Base-by-base conservation (phyloP, 2,329 filamentous ascomycete genomes). In the Dothideomycetes sp. region DNA sequence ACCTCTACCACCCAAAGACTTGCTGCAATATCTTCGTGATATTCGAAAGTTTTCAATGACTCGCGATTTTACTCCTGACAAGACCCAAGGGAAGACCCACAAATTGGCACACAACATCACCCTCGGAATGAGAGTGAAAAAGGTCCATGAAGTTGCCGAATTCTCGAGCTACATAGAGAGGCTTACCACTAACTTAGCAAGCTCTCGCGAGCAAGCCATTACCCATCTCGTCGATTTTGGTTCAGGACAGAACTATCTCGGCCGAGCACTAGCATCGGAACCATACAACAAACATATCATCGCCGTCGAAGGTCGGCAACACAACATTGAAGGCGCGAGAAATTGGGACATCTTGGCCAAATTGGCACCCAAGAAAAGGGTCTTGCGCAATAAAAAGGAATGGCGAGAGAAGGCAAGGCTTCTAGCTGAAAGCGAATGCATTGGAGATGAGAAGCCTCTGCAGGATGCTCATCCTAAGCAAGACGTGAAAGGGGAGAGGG, bases 151-250 rank as follows among this genome's bases (percentile, higher is more conserved):
- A 64, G 91, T 96, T 22, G 75, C 79, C 44, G 79, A 91, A 54
- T 95, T 96, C 54, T 83, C 89, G n/a, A 74, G 75, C 46, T 96
- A 89, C 52, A 75, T 96, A 38, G 73, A 85, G 39, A 70, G 73
- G 19, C 71, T 94, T 17, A 70, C 74, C 3, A 55, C 65, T 2
- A 64, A 74, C 1, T 72, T 80, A 18, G 42, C 49, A 18, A 61
- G 68, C 35, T 62, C 70, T 11, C 55, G 58, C 40, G 50, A 61
- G 41, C 35, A 47, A 7, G 54, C 57, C 5, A 79, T 95, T 44
- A 84, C 86, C 0, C 88, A 96, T 63, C 78, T 94, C 43, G 81
- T 96, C 36, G 91, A 98, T 62, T 94, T 96, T 60, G 91, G 91
- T 19, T 94, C 87, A 38, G 91, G 91, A 0, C 89, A 96, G 59